phyloP scores from a whole-genome alignment of 768 basidiomycete species.

The Tylopilus rubrobrunneus region DNA sequence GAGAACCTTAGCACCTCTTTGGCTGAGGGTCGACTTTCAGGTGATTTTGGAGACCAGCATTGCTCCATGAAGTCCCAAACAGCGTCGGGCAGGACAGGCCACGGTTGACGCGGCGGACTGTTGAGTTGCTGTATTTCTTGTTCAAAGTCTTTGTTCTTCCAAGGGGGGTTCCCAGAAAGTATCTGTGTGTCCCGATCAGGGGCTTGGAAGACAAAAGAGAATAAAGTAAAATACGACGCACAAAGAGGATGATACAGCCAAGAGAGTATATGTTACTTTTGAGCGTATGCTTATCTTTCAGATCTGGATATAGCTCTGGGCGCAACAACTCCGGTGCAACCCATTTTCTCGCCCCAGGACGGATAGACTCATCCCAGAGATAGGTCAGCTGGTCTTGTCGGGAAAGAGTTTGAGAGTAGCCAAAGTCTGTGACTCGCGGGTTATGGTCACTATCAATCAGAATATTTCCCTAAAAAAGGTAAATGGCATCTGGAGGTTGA shows the following conservation, averaged over 20 bases:
- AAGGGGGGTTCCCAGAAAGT: background rate
- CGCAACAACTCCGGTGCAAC: constrained; percentile 4
- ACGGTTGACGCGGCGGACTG: background rate
- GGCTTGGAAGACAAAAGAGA: no score
- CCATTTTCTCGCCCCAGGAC: background rate
- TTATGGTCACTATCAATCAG: background rate
- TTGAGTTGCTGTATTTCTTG: background rate
- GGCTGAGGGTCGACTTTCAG: background rate
- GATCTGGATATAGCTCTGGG: background rate
- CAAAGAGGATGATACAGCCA: constrained; percentile 5
- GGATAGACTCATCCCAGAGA: background rate
- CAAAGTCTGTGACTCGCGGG: constrained; percentile 4
- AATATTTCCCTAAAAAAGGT: background rate
- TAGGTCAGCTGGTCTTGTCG: background rate
- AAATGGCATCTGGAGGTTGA: background rate
- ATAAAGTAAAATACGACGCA: background rate
- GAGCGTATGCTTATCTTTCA: background rate
- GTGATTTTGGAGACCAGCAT: constrained; percentile 4
- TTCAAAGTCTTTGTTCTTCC: background rate
- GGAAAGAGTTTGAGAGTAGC: background rate
- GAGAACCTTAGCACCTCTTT: background rate
- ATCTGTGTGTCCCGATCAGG: background rate
- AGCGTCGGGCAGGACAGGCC: background rate
- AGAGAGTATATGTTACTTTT: constrained; percentile 2
- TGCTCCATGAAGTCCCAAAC: constrained; percentile 1